Evolutionary conservation across 2,329 filamentous ascomycete genomes (phyloP).

Genomic region (Akanthomyces lecanii): DNA sequence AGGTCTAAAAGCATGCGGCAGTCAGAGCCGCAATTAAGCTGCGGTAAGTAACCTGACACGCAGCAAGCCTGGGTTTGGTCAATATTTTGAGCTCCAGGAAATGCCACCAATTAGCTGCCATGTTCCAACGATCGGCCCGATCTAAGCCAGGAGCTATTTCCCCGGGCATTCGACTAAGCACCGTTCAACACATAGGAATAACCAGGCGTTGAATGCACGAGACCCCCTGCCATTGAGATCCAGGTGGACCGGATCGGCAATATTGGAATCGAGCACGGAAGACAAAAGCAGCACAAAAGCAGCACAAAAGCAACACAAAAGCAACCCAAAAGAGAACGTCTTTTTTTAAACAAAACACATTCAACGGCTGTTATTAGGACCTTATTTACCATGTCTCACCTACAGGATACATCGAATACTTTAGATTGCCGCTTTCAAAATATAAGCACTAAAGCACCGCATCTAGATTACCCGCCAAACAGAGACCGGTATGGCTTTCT

Average conservation of each 20-base stretch:
- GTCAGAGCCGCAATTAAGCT: no score
- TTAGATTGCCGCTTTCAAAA: background rate
- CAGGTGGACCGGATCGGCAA: no score
- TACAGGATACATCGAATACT: background rate
- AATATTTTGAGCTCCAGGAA: background rate
- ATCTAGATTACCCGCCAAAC: constrained; percentile 6
- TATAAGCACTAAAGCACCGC: constrained; percentile 9
- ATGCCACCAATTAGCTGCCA: background rate
- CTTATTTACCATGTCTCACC: no score
- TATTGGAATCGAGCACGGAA: no score
- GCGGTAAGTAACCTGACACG: background rate
- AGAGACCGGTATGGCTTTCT: background rate
- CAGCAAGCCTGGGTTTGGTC: background rate
- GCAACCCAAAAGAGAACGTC: no score
- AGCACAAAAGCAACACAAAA: no score
- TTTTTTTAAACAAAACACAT: no score
- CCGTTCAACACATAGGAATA: background rate
- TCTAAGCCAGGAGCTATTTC: no score
- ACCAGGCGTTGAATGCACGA: background rate
- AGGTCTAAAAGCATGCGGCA: no score
- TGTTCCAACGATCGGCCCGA: background rate
- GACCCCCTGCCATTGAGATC: background rate
- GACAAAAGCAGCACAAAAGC: no score
- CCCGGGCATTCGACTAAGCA: background rate
- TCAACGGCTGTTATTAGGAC: no score